Evolutionary conservation across 2,329 filamentous ascomycete genomes (phyloP), one percentile per base, ranked within the genome.

Genomic region (Neurospora crassa): DNA sequence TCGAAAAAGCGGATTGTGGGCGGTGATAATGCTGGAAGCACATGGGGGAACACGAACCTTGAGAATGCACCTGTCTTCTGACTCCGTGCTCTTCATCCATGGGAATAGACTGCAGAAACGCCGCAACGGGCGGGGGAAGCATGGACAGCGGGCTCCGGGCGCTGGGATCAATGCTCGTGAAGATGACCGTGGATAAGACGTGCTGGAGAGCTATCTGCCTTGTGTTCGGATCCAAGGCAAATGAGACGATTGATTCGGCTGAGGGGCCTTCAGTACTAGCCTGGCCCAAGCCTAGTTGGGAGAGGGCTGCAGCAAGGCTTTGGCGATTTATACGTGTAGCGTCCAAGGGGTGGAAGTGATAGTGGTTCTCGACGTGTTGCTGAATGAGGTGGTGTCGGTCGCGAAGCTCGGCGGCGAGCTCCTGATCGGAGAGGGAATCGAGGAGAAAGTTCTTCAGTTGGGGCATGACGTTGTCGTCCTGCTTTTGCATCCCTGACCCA

Each of bases 21-120:
- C n/a, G n/a, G 5, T 75, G 71, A 84, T 81, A 0, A 82, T 78
- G 40, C 11, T 40, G 0, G 75, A 79, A 1, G 79, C 72, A 16
- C 80, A 78, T 12, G 82, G 76, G 76, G 7, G 83, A 77, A 63
- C 81, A 82, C 42, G 80, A 79, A n/a, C 75, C 74, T 8, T 83
- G 75, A 14, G 4, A 24, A 41, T 40, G n/a, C 24, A 41, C 76
- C 78, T 74, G 82, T 81, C 80, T 69, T 79, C 74, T 5, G 71
- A 59, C 20, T 77, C 77, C 41, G 74, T 75, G 16, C 69, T 72
- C 24, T 75, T 81, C 77, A 3, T 73, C 70, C 3, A 77, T 73
- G 1, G 80, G 78, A 4, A 81, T 73, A 5, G 76, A 76, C 24
- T 75, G 75, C 1, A 79, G 53, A 47, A 83, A 79, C 0, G 76